Evolutionary conservation across 2,329 filamentous ascomycete genomes (phyloP).

Genomic region (Diaporthe caulivora): DNA sequence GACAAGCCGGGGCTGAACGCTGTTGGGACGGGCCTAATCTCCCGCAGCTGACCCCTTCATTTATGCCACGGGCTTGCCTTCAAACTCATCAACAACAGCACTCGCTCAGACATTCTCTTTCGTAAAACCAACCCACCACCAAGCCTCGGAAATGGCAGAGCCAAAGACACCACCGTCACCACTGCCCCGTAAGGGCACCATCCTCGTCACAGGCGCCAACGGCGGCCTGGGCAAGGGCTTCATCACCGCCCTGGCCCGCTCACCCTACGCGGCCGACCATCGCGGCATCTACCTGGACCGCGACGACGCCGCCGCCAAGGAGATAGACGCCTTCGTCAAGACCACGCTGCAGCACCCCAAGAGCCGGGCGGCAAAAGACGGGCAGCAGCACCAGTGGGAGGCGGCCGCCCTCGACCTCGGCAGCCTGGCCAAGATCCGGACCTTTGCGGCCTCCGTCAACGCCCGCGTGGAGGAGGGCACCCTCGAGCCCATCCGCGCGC

Average conservation of each 20-base stretch:
- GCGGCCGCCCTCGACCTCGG: conserved; percentile 49
- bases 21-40: neutral
- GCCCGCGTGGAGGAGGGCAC: conserved; percentile 46
- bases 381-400: conserved; percentile 47
- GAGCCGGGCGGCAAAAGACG: neutral
- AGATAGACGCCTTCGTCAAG: conserved; percentile 45
- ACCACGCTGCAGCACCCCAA: conserved; percentile 20
- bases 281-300: conserved; percentile 53
- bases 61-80: neutral
- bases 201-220: conserved; percentile 34
- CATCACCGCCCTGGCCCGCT: conserved; percentile 19
- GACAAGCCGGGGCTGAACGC: neutral
- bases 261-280: conserved; percentile 45
- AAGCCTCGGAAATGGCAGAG: neutral
- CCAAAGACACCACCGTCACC: neutral
- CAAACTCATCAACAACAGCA: no score
- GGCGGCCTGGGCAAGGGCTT: conserved; percentile 33
- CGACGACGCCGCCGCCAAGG: conserved; percentile 47
- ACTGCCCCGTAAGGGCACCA: conserved; percentile 41
- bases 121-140: no score
- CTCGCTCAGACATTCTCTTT: neutral
- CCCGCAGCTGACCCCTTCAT: neutral
- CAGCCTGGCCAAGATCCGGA: conserved; percentile 47
- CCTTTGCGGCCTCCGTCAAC: conserved; percentile 47
- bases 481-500: conserved; percentile 53